Evolutionary conservation across 768 basidiomycete genomes (phyloP).

Genomic region (Agrocybe praecox): DNA sequence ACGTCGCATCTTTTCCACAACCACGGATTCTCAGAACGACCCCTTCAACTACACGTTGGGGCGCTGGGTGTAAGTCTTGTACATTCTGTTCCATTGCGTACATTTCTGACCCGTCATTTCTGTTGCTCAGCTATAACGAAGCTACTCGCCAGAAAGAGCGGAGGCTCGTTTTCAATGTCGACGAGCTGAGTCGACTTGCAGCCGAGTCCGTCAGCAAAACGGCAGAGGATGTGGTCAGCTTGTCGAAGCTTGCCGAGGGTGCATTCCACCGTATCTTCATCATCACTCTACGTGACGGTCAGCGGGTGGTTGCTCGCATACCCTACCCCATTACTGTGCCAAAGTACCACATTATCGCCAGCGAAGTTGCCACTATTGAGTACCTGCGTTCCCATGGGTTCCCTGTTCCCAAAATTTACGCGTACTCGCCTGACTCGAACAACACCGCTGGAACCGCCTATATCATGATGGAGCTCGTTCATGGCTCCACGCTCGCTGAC

Average conservation of each 20-base stretch:
- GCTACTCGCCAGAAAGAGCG: conserved; percentile 49
- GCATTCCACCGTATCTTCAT: conserved; percentile 37
- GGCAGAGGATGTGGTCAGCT: conserved; percentile 32
- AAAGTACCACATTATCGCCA: conserved; percentile 41
- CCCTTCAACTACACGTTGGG: conserved; percentile 46
- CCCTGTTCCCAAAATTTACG: conserved; percentile 43
- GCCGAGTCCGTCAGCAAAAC: conserved; percentile 41
- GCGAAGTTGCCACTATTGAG: conserved; percentile 48
- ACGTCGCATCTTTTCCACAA: too few species aligned
- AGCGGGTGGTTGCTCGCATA: conserved; percentile 42
- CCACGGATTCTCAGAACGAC: conserved; percentile 10
- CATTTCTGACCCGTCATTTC: conserved; percentile 27
- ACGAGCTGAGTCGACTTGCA: conserved; percentile 42
- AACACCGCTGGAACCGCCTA: conserved; percentile 44
- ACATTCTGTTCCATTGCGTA: conserved; percentile 20
- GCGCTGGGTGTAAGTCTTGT: conserved; percentile 43
- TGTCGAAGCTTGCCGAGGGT: conserved; percentile 47
- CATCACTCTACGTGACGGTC: conserved; percentile 33
- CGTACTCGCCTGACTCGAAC: conserved; percentile 39
- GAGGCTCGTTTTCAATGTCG: conserved; percentile 40
- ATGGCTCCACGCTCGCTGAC: conserved; percentile 42
- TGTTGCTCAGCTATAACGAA: conserved; percentile 39
- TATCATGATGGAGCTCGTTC: conserved; percentile 46
- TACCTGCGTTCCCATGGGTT: conserved; percentile 39
- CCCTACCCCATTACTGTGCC: conserved; percentile 40